Evolutionary conservation across 225 moss, liverwort and hornwort genomes (phyloP).

Genomic region (Asterella californica): DNA sequence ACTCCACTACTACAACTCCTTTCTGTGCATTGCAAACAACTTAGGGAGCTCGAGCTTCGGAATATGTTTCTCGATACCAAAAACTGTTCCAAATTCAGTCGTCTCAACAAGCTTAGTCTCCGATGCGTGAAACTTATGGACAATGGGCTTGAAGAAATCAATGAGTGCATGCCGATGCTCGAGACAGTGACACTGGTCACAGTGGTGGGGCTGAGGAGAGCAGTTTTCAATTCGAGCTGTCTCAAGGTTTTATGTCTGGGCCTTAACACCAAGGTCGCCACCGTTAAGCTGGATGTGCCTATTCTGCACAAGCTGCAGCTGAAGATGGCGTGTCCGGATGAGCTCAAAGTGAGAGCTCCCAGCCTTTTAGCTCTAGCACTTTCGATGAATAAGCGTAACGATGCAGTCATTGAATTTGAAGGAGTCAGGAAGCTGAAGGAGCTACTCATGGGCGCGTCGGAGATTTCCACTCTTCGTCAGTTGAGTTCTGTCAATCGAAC

Average conservation of each 20-base stretch:
- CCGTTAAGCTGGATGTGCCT: slow-evolving; percentile 45
- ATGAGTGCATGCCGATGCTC: slow-evolving; percentile 38
- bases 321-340: slow-evolving; percentile 68
- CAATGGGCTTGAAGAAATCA: slow-evolving; percentile 43
- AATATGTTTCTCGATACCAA: slow-evolving; percentile 61
- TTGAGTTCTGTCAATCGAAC: slow-evolving; percentile 33
- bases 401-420: slow-evolving; percentile 34
- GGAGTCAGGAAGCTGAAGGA: slow-evolving; percentile 39
- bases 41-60: slow-evolving; percentile 55
- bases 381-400: slow-evolving; percentile 55
- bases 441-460: slow-evolving; percentile 52
- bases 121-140: slow-evolving; percentile 64
- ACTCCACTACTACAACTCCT: slow-evolving; percentile 54
- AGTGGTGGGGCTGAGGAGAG: slow-evolving; percentile 59
- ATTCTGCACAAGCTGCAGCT: slow-evolving; percentile 51
- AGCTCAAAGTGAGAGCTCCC: slow-evolving; percentile 45
- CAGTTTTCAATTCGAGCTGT: slow-evolving; percentile 28
- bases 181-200: slow-evolving; percentile 50
- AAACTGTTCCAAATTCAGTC: slow-evolving; percentile 23
- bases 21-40: slow-evolving; percentile 51
- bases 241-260: slow-evolving; percentile 54
- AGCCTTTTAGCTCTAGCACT: slow-evolving; percentile 44
- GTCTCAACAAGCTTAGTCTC: slow-evolving; percentile 34
- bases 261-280: slow-evolving; percentile 43
- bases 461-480: slow-evolving; percentile 41